Conservation (phyloP, 2,329 filamentous ascomycete species). For the Bimuria novae-zelandiae region DNA sequence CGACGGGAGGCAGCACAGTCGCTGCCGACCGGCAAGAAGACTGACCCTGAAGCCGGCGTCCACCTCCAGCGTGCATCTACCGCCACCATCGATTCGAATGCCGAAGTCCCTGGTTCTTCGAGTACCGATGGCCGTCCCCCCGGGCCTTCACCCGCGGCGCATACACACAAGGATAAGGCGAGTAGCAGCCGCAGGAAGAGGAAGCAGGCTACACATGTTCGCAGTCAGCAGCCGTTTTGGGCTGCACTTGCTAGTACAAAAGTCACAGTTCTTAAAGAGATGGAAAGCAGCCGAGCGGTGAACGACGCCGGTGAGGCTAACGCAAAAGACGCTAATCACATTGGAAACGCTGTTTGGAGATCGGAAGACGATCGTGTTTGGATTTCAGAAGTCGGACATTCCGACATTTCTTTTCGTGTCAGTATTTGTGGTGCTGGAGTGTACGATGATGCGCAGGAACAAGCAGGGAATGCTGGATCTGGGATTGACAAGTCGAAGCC, state of each 20-base stretch:
- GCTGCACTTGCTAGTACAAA: constrained; percentile 93
- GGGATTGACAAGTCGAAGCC: constrained; percentile 72
- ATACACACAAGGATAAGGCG: constrained; percentile 62
- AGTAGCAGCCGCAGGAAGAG: constrained; percentile 79
- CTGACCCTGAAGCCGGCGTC: constrained; percentile 65
- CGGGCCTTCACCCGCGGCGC: constrained; percentile 55
- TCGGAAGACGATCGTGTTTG: constrained; percentile 73
- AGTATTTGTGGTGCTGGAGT: constrained; percentile 62
- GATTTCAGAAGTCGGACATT: constrained; percentile 79
- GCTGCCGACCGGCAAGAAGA: constrained; percentile 45
- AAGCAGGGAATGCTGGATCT: constrained; percentile 45
- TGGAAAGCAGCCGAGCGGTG: constrained; percentile 73
- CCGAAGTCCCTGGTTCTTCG: constrained; percentile 52
- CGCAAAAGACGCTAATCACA: constrained; percentile 75
- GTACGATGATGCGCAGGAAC: constrained; percentile 45
- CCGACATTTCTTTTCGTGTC: constrained; percentile 77
- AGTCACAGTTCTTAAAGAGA: constrained; percentile 88
- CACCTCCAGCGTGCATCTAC: constrained; percentile 41
- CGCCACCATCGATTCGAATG: constrained; percentile 50
- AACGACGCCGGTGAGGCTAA: constrained; percentile 75
- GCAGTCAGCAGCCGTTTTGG: constrained; percentile 91
- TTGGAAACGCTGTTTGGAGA: constrained; percentile 76
- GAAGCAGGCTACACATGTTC: constrained; percentile 88
- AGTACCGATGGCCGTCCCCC: constrained; percentile 56
- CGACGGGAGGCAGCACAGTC: constrained; percentile 40